phyloP scores from a whole-genome alignment of 768 basidiomycete genomes.

The Lyophyllum semitale region DNA sequence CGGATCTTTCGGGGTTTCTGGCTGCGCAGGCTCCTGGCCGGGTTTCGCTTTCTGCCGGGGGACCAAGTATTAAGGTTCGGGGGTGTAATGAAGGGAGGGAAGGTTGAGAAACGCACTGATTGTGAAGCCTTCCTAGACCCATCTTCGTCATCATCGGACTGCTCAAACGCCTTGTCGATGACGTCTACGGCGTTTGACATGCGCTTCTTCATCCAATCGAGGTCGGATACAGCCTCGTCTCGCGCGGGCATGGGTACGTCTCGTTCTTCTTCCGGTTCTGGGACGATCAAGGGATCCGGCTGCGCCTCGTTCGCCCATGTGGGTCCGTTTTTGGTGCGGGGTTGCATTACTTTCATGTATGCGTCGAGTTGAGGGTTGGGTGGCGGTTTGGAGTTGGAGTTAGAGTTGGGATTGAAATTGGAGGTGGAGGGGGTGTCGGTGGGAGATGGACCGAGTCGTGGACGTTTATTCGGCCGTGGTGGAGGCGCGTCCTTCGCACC shows the following conservation, averaged over 20 bases:
- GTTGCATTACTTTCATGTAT: conserved; percentile 78
- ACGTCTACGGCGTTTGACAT: conserved; percentile 53
- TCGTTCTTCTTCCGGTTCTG: conserved; percentile 12
- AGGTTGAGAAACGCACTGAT: neutral
- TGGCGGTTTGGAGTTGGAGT: too few relatives aligned
- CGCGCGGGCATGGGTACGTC: conserved; percentile 20
- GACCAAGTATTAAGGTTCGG: neutral
- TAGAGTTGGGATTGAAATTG: neutral
- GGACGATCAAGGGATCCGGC: conserved; percentile 7
- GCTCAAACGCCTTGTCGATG: conserved; percentile 50
- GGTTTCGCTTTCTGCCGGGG: conserved; percentile 6
- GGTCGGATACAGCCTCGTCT: conserved; percentile 53
- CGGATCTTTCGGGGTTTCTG: conserved; percentile 32
- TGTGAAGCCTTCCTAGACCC: neutral
- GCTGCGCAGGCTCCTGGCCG: conserved; percentile 7
- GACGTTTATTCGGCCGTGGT: conserved; percentile 72
- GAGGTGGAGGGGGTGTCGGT: conserved; percentile 18
- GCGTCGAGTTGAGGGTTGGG: conserved; percentile 52
- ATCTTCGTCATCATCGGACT: conserved; percentile 57
- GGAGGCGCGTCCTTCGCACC: conserved; percentile 68
- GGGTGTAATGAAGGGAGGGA: neutral
- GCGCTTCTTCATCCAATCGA: conserved; percentile 74
- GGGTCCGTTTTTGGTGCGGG: conserved; percentile 55
- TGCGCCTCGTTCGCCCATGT: conserved; percentile 63
- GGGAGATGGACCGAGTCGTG: conserved; percentile 42